Conservation (phyloP, 192 early-diverging fungal genomes). For the Coemansia sp. region DNA sequence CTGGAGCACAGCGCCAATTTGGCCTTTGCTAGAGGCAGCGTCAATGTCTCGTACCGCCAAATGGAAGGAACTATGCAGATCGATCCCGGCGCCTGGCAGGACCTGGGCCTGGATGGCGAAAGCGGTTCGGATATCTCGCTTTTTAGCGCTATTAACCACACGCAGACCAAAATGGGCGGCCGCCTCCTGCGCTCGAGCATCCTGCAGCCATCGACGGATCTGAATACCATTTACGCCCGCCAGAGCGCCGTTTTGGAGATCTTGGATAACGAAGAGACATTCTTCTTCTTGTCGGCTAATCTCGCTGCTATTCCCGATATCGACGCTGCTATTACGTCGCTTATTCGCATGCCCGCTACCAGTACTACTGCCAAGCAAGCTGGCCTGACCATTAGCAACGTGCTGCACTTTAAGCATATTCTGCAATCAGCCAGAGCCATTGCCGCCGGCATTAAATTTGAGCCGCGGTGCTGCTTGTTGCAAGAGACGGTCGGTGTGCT, state of each 20-base stretch:
- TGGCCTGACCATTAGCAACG: slow-evolving; percentile 64
- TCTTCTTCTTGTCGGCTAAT: slow-evolving; percentile 47
- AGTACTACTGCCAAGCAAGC: slow-evolving; percentile 57
- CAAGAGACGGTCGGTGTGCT: slow-evolving; percentile 49
- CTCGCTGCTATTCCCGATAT: slow-evolving; percentile 56
- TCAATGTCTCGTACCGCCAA: slow-evolving; percentile 32
- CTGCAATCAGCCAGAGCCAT: slow-evolving; percentile 55
- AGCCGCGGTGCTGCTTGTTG: slow-evolving; percentile 48
- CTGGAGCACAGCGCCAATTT: slow-evolving; percentile 13
- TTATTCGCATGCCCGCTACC: slow-evolving; percentile 52
- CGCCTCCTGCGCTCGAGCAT: slow-evolving; percentile 74
- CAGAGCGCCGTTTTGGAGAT: slow-evolving; percentile 44
- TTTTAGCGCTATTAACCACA: slow-evolving; percentile 37
- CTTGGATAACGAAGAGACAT: slow-evolving; percentile 51
- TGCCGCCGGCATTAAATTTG: slow-evolving; percentile 23
- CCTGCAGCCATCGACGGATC: slow-evolving; percentile 63
- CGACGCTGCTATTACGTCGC: slow-evolving; percentile 57
- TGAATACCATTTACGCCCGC: slow-evolving; percentile 34
- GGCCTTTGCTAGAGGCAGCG: slow-evolving; percentile 14
- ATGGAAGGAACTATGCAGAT: slow-evolving; percentile 53
- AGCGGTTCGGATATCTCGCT: slow-evolving; percentile 11
- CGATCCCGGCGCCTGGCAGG: slow-evolving; percentile 46
- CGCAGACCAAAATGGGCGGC: slow-evolving; percentile 40
- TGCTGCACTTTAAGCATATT: slow-evolving; percentile 69
- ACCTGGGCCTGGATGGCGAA: slow-evolving; percentile 22